Evolutionary conservation across 192 early-diverging fungal genomes (phyloP), one percentile per base, ranked within the genome.

Genomic region (Backusella mclennaniae): DNA sequence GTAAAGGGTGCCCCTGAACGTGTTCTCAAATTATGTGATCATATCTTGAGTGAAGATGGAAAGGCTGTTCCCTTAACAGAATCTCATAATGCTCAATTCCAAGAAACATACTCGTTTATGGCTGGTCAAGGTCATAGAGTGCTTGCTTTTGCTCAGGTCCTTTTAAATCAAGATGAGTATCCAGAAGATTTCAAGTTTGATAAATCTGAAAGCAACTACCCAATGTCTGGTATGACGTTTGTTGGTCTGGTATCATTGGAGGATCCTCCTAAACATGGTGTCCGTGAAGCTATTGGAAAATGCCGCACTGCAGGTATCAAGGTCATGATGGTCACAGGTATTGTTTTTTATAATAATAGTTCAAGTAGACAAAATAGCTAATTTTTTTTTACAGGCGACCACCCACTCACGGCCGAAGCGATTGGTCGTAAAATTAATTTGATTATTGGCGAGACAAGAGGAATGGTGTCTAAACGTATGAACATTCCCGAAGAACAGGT

Each of bases 241-340:
- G 88, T 97, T 21, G 97, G 97, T 14, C 87, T 99, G 26, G 89
- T 90, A 11, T 94, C 93, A n/a, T 86, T 99, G 8, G 95, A 97
- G 79, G 97, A 98, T 81, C 97, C 97, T 69, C 97, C 97, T 77
- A 97, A 97, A 82, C 96, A 97, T 80, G 97, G 96, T 70, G 96
- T 99, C n/a, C 95, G 96, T 84, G 96, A 98, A 83, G 96, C 96
- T 26, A 95, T 99, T 83, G 96, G 95, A 52, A 90, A 92, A 53
- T 97, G 96, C 81, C 93, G 96, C 73, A 85, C 83, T 35, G 97
- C 97, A 14, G 97, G 97, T 75, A 94, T 99, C 84, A 93, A 94
- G 80, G 96, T 99, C 46, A 94, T 99, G 88, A 98, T 99, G 96
- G 95, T 99, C n/a, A 99, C 97, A 41, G 97, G 96, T 83, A 33